Evolutionary conservation across 2,329 filamentous ascomycete species (phyloP), one percentile per base, ranked within the genome.

Genomic region (Diplodia sapinea): DNA sequence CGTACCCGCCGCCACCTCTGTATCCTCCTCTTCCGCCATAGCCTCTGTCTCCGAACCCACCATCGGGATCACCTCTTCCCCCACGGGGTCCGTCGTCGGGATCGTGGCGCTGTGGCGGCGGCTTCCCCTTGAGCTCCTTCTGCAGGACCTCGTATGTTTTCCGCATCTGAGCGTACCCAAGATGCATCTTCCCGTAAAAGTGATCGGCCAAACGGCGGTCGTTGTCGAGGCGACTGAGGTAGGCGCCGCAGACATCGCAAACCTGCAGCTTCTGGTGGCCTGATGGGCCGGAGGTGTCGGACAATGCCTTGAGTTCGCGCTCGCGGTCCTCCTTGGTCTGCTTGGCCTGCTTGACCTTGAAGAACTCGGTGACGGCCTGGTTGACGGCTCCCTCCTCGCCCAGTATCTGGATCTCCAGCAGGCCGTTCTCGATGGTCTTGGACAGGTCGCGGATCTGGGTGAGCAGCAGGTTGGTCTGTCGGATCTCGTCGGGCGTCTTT

Each of bases 141-240:
- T 90, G 90, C 70, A 99, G 88, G n/a, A 87, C 83, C 67, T 97
- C 93, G 74, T 88, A 93, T 3, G 93, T 95, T 84, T 95, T 96
- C 73, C 95, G 88, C 95, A 99, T 99, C 81, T 97, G 92, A 17
- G 95, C 95, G 78, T 98, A 99, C 0, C 95, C 95, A 68, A 99
- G 82, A 77, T 99, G 95, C 95, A 99, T 99, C 84, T 99, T 99
- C 26, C 95, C 95, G 79, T 97, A 98, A 78, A 99, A 99, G 79
- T 99, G 95, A 77, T 99, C 95, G 23, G 95, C 95, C 76, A 99
- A 79, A 36, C 95, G 87, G 43, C 95, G 87, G 78, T 99, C 95
- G 76, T 99, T 99, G 77, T 99, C 95, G 38, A 99, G 86, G 26
- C 95, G 84, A 70, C 89, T 93, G 47, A 99, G 86, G 78, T 98